Base-by-base conservation (phyloP, 1,139 yeast species). In the Diutina mesorugosa region DNA sequence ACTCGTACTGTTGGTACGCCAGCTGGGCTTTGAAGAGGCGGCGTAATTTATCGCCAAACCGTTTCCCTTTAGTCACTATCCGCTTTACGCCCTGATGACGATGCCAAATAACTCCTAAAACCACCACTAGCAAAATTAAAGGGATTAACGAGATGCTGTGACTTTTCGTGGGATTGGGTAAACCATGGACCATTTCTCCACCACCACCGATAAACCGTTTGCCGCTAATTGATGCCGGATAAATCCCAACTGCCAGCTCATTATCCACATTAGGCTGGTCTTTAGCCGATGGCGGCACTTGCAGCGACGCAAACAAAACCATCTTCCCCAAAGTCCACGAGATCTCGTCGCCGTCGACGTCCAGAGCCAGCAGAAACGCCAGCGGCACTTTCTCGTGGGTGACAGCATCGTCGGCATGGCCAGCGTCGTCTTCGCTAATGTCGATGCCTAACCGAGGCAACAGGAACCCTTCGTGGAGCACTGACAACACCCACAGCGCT, bases 401-500 rank as follows among this genome's bases (percentile, higher is more conserved):
- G 62, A 65, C 6, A 66, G 67, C 51, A 6, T 64, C 63, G 47
- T 65, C 63, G 4, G 60, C 61, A 1, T 57, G 57, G 21, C 62
- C 61, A 12, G 62, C 64, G 45, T 60, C 56, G 55, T 63, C 57
- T 56, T 61, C 60, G 54, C 66, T 58, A 0, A 76, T 65, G 50
- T 82, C 86, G 48, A 82, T 60, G 8, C 80, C 87, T 12, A 81
- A 69, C 59, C 90, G 67, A 1, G 95, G 95, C 47, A 87, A 70
- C 51, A 80, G 85, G 65, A 86, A 87, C 0, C 95, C 95, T 63
- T 87, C 95, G 63, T 87, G 95, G 51, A 87, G 70, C 16, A 87
- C 74, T 66, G 84, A 86, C 47, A 86, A 74, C 2, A 87, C 87
- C 95, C 95, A 87, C 62, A 84, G 81, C 8, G 93, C 91, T 63